Evolutionary conservation across 805 yeast genomes (phyloP).

Genomic region (Yarrowia divulgata): DNA sequence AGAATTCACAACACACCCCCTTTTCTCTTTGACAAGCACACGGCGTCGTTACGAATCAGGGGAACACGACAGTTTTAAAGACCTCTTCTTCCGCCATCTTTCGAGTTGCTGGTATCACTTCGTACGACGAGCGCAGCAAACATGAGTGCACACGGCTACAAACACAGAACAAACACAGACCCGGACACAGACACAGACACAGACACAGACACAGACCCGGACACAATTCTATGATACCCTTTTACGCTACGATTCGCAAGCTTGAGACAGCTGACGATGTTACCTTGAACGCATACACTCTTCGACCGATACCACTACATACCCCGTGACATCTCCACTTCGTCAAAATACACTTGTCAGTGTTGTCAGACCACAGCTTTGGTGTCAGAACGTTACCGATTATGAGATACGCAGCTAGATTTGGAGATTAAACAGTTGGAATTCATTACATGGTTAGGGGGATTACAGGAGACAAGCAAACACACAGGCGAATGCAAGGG

Average conservation of each 20-base stretch:
- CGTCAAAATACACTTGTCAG: too few species aligned
- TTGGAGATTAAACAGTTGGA: not conserved
- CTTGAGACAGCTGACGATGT: too few species aligned
- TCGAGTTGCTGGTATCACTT: not conserved
- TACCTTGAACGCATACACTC: too few species aligned
- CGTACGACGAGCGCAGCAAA: not conserved
- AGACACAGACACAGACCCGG: not conserved
- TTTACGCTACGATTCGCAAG: too few species aligned
- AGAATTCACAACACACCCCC: not conserved
- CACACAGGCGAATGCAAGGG: slow-evolving; percentile 22
- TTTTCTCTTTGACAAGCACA: too few species aligned
- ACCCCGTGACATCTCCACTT: too few species aligned
- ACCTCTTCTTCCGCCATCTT: not conserved
- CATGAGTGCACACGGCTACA: not conserved
- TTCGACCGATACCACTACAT: too few species aligned
- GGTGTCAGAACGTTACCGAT: too few species aligned
- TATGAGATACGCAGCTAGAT: not conserved
- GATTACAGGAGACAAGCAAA: slow-evolving; percentile 33
- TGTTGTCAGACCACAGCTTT: not conserved
- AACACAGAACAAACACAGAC: not conserved
- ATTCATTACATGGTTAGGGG: not conserved
- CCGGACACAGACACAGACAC: not conserved
- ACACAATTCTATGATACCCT: not conserved
- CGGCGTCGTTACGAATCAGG: not conserved
- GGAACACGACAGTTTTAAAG: not conserved